Evolutionary conservation across 2,329 filamentous ascomycete species (phyloP).

Genomic region (Calycina marina): DNA sequence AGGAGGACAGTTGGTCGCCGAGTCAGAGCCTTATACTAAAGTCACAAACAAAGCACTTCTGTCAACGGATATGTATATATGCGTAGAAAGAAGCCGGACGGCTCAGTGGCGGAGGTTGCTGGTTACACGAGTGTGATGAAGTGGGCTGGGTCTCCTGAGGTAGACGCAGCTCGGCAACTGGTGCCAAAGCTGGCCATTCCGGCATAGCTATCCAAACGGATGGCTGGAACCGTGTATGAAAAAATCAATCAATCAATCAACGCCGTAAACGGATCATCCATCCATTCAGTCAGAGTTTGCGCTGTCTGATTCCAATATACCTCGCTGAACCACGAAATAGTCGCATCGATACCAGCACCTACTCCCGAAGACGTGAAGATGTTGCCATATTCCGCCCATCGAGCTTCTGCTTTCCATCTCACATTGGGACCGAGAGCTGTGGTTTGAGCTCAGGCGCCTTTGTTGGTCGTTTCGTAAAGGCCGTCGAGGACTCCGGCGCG

Average conservation of each 20-base stretch:
- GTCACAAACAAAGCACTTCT: too few relatives aligned
- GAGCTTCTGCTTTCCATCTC: constrained; percentile 43
- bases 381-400: constrained; percentile 52
- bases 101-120: too few relatives aligned
- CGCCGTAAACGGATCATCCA: constrained; percentile 38
- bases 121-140: too few relatives aligned
- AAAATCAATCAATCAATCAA: not conserved
- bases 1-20: too few relatives aligned
- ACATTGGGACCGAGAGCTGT: constrained; percentile 33
- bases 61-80: too few relatives aligned
- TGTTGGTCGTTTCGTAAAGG: constrained; percentile 50
- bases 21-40: too few relatives aligned
- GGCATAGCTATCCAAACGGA: too few relatives aligned
- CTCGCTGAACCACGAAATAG: constrained; percentile 38
- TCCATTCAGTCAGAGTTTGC: constrained; percentile 14
- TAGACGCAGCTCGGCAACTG: too few relatives aligned
- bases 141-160: too few relatives aligned
- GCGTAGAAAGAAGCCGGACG: too few relatives aligned
- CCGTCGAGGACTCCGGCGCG: constrained; percentile 45
- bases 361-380: constrained; percentile 53
- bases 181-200: too few relatives aligned
- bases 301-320: constrained; percentile 34
- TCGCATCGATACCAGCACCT: constrained; percentile 46
- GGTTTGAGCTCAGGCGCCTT: constrained; percentile 36
- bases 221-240: too few relatives aligned